phyloP scores from a whole-genome alignment of 2,329 filamentous ascomycete genomes.

The Pestalotiopsis sp. region DNA sequence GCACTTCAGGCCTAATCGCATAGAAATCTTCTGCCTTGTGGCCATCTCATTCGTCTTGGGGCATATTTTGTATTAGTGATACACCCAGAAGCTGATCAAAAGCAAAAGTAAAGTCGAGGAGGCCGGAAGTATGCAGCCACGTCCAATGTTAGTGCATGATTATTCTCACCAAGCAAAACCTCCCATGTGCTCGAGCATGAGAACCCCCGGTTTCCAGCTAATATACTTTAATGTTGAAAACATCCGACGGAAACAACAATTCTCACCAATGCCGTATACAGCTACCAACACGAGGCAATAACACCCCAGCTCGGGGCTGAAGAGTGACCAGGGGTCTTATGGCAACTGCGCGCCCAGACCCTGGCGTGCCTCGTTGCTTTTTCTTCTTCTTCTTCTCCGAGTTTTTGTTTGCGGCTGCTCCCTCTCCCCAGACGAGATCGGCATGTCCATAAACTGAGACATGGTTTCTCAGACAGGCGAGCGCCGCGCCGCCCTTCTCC shows the following conservation, averaged over 20 bases:
- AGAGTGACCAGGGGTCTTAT: not conserved
- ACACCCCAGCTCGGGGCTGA: not conserved
- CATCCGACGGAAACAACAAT: not conserved
- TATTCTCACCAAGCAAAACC: not conserved
- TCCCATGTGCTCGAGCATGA: not conserved
- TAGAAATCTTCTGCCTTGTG: not conserved
- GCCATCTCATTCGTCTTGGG: not conserved
- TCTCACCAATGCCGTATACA: not conserved
- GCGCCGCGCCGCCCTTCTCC: too few species aligned
- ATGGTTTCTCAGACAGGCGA: not conserved
- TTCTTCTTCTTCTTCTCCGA: not conserved
- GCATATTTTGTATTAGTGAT: not conserved
- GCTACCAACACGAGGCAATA: not conserved
- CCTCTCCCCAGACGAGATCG: not conserved
- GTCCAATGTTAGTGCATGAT: not conserved
- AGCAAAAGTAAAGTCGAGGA: not conserved
- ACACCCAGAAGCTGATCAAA: not conserved
- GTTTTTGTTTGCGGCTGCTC: not conserved
- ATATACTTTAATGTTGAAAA: not conserved
- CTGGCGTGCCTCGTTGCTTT: not conserved
- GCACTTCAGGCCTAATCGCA: not conserved
- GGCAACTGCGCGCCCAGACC: not conserved
- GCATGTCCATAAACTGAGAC: not conserved
- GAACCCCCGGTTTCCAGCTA: not conserved
- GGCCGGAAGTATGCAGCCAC: not conserved